Percentiles rank a stretch among this genome's conserved stretches.
phyloP scores from a whole-genome alignment of 169 alveolate genomes.

The Amoebophrya sp. region DNA sequence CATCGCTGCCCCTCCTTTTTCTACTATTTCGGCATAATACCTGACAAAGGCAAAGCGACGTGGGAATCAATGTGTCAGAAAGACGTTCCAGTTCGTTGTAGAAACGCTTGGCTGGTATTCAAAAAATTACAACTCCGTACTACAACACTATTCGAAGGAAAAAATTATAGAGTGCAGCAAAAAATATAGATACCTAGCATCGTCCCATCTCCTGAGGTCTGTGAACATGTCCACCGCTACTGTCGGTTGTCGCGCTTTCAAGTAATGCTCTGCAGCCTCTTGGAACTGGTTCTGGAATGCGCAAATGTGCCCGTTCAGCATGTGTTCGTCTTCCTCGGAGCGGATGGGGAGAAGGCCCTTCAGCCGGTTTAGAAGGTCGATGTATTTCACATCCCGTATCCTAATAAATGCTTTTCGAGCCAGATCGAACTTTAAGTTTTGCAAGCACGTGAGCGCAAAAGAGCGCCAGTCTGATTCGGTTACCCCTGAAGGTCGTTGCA shows the following conservation, averaged over 20 bases:
- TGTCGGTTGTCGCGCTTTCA: conserved; percentile 47
- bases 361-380: conserved; percentile 60
- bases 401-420: conserved; percentile 72
- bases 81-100: too few relatives aligned
- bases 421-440: conserved; percentile 60
- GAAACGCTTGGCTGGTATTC: too few relatives aligned
- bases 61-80: too few relatives aligned
- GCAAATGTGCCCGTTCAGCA: conserved; percentile 59
- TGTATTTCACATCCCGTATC: conserved; percentile 63
- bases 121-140: too few relatives aligned
- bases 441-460: conserved; percentile 74
- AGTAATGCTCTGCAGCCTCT: conserved; percentile 59
- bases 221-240: conserved; percentile 57
- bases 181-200: too few relatives aligned
- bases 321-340: conserved; percentile 53
- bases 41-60: too few relatives aligned
- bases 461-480: conserved; percentile 75
- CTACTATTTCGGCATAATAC: not conserved
- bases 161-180: too few relatives aligned
- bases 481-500: too few relatives aligned
- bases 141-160: too few relatives aligned
- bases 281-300: conserved; percentile 64
- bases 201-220: conserved; percentile 54
- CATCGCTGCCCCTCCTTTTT: not conserved
- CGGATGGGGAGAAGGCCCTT: conserved; percentile 57